These are phyloP conservation scores for Nicotiana tomentosiformis DNA, from an alignment of 257 asterid species.

Conservation along the genomic window DNA sequence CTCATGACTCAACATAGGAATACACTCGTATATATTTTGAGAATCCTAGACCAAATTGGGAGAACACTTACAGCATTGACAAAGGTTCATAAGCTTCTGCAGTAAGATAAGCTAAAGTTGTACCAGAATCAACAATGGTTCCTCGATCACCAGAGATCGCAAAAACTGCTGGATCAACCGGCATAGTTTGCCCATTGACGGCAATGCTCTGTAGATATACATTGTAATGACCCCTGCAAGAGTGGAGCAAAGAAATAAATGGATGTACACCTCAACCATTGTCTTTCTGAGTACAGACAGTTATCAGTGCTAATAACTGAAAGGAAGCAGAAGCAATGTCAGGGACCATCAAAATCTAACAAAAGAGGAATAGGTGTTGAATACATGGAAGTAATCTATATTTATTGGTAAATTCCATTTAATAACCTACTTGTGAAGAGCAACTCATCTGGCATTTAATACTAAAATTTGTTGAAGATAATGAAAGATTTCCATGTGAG, in stretches of 20 bases:
- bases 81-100: constrained; percentile 73
- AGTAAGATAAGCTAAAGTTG: constrained; percentile 81
- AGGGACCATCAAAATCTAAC: background rate
- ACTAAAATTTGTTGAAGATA: too few species aligned
- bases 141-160: constrained; percentile 57
- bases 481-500: too few species aligned
- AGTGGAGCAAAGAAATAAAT: background rate
- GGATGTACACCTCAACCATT: too few species aligned
- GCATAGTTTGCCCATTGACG: constrained; percentile 60
- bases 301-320: too few species aligned
- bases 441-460: too few species aligned
- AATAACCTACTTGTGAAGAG: too few species aligned
- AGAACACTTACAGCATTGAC: constrained; percentile 55
- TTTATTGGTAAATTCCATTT: too few species aligned
- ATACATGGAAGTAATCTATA: too few species aligned
- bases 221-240: constrained; percentile 80
- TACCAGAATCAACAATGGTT: constrained; percentile 81
- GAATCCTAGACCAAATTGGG: background rate
- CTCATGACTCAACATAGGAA: background rate
- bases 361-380: background rate
- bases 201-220: constrained; percentile 69
- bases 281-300: too few species aligned
- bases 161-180: constrained; percentile 67
- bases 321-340: background rate
- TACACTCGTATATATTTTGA: background rate